Base-by-base conservation (phyloP, 371 early-diverging fungal genomes). In the Apophysomyces ossiformis region DNA sequence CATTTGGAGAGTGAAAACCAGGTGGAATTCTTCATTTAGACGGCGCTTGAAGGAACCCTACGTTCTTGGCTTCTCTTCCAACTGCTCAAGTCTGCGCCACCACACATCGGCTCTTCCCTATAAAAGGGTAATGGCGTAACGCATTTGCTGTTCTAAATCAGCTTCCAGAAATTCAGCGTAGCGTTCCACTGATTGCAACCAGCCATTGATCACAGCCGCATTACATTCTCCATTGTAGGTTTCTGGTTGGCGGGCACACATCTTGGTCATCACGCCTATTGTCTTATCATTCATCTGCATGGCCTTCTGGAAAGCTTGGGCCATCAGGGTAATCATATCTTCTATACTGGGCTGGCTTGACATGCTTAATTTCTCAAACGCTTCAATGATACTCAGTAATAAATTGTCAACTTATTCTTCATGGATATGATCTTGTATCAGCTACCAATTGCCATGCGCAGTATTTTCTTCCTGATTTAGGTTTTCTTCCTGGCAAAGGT, bases 71-170 rank as follows among this genome's bases (percentile, higher is more conserved):
- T 39, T 18, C 1, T 12, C 45, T 18, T 61, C 41, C 7, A 13
- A 26, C n/a, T 61, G 38, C 32, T 61, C 50, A 15, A 50, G 9
- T 9, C 50, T 15, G 4, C 21, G 44, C 61, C 61, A 61, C 61
- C 44, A 61, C 21, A 43, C 45, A 15, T 32, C 61, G 0, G 61
- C 61, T 18, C 45, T 11, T 32, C 45, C 44, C 13, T 8, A 4
- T 15, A 61, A 43, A 13, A 61, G 45, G 32, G 45, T 61, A 15
- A 44, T 26, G 4, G 61, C 44, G 7, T 43, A 61, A 5, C 3
- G 43, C 16, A 43, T 37, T 35, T 18, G 4, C 13, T 61, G 61
- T 7, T 61, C 50, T 5, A 5, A 50, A 26, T 50, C 50, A 9
- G 21, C 7, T 18, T 50, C 9, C n/a, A 50, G 21, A 7, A 50